phyloP scores from a whole-genome alignment of 2,329 filamentous ascomycete genomes.

The Dactylellina leptospora region DNA sequence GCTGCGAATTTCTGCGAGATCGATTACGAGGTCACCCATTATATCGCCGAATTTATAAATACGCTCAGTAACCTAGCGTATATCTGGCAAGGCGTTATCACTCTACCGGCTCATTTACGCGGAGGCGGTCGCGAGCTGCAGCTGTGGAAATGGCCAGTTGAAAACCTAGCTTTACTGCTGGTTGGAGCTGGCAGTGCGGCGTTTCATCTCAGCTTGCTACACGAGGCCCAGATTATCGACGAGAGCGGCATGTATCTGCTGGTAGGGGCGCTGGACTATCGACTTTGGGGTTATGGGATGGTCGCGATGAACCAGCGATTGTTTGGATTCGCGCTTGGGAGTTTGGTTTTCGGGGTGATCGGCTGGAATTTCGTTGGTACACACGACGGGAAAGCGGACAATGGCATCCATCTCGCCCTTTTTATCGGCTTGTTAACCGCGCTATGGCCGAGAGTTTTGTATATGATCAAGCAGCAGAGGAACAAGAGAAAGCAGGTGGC shows the following conservation, averaged over 20 bases:
- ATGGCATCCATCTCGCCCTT: constrained; percentile 2
- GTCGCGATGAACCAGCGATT: not conserved
- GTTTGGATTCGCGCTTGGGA: not conserved
- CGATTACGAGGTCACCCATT: constrained; percentile 11
- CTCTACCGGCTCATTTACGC: not conserved
- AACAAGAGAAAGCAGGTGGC: not conserved
- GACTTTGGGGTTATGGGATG: constrained; percentile 2
- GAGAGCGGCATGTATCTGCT: constrained; percentile 18
- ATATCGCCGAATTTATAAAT: constrained; percentile 18
- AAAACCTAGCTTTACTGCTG: constrained; percentile 4
- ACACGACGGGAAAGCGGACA: constrained; percentile 8
- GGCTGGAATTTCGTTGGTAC: constrained; percentile 12
- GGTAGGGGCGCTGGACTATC: constrained; percentile 11
- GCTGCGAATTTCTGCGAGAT: constrained; percentile 14
- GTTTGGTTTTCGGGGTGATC: constrained; percentile 4
- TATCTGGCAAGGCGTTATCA: constrained; percentile 12
- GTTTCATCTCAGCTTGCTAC: constrained; percentile 7
- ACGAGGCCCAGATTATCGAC: constrained; percentile 7
- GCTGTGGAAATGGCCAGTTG: constrained; percentile 12
- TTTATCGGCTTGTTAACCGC: constrained; percentile 11
- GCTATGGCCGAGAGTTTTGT: constrained; percentile 2
- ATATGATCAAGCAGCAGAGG: constrained; percentile 8
- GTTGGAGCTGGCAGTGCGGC: not conserved
- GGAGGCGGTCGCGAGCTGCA: not conserved
- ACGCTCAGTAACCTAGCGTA: constrained; percentile 9